Evolutionary conservation across 805 yeast species (phyloP), one percentile per base, ranked within the genome.

Genomic region (Kazachstania taianensis): DNA sequence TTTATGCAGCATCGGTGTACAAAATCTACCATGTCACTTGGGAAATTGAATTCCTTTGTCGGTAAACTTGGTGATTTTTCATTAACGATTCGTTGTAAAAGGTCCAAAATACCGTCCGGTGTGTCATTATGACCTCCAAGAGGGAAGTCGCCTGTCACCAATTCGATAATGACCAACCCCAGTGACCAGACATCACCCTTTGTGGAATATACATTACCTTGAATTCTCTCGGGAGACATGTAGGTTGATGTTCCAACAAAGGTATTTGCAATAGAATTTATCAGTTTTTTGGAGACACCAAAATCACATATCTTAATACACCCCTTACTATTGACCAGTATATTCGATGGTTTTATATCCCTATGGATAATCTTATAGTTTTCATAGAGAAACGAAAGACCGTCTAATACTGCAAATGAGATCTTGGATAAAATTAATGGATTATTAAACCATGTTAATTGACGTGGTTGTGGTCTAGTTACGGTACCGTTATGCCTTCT

Each of bases 201-300:
- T n/a, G 87, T 79, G 7, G 94, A 81, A 60, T 92, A 92, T 7
- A 79, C 78, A 29, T 83, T 84, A 14, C 99, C 99, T 60, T 86
- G 95, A 37, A 92, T 89, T 43, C 99, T 70, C 51, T 92, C 99
- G 0, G 99, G 99, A 1, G 95, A 82, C 94, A 92, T 92, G 55
- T 92, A 92, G 0, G 94, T 85, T 1, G 96, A 85, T 0, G 99
- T 92, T 1, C 99, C 99, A 7, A 92, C 97, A 66, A 92, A 92
- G 0, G 98, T 92, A 51, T 92, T 96, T 0, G 96, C 98, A 40
- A 92, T 72, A 1, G 98, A 92, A 59, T 89, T 86, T 38, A 84
- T 82, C 35, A 92, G 68, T 53, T 86, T 95, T 41, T 96, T 76
- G 20, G 87, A 77, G 5, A 92, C 99, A 16, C 99, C 99, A 63